phyloP scores from a whole-genome alignment of 164 flowering plant genomes.

The Akebia trifoliata region DNA sequence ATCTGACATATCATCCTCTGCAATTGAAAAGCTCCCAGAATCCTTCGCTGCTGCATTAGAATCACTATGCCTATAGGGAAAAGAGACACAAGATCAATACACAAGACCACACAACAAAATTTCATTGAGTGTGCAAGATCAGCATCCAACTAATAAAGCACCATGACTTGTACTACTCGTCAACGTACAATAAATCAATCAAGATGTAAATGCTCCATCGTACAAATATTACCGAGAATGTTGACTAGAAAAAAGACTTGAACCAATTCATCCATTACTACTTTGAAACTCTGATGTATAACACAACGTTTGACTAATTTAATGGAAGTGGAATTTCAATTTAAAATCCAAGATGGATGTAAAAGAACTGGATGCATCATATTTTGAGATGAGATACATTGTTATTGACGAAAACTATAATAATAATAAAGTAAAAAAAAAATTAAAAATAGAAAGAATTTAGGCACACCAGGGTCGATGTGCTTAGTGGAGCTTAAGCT shows the following conservation, averaged over 20 bases:
- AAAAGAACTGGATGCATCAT: background rate
- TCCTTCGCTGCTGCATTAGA: constrained; percentile 48
- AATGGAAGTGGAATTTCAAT: background rate
- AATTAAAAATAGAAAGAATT: no score
- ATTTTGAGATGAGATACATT: no score
- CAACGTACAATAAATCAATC: background rate
- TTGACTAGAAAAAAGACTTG: background rate
- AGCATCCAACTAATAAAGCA: background rate
- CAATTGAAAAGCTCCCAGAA: constrained; percentile 44
- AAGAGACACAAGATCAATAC: constrained; percentile 1
- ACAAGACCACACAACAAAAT: background rate
- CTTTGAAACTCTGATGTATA: background rate
- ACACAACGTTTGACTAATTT: background rate
- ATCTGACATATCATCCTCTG: constrained; percentile 68
- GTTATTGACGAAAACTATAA: no score
- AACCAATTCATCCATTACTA: background rate
- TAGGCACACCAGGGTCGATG: no score
- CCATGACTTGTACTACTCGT: background rate
- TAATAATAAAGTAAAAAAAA: no score
- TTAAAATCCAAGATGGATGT: background rate
- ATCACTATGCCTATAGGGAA: constrained; percentile 68
- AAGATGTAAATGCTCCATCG: no score
- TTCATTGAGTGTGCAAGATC: background rate
- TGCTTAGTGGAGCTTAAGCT: no score
- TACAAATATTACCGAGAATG: background rate